Conservation (phyloP, 1,284 basidiomycete species). For the Naganishia sp. region DNA sequence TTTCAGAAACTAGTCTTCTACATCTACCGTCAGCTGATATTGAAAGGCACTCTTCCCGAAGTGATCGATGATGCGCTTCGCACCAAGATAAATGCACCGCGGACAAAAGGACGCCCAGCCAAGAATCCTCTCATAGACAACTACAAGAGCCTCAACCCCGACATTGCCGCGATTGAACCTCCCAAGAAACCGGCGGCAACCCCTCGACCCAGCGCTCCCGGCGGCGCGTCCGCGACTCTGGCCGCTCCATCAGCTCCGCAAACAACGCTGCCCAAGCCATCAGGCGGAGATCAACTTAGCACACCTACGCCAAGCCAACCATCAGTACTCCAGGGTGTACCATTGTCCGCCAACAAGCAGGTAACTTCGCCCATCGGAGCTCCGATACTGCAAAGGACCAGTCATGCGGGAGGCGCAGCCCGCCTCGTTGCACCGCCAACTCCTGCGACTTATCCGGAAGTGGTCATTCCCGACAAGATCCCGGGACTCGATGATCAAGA, state of each 20-base stretch:
- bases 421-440: constrained; percentile 27
- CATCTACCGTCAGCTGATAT: constrained; percentile 40
- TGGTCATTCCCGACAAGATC: constrained; percentile 16
- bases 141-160: constrained; percentile 23
- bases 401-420: constrained; percentile 6
- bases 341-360: neutral
- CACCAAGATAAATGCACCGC: constrained; percentile 17
- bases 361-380: neutral
- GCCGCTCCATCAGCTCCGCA: neutral
- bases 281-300: neutral
- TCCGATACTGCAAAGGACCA: neutral
- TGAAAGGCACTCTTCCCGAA: constrained; percentile 36
- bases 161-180: constrained; percentile 16
- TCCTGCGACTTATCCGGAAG: constrained; percentile 18
- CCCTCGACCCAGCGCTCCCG: too few species aligned
- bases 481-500: constrained; percentile 24
- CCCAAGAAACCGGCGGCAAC: neutral
- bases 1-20: constrained; percentile 40
- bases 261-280: too few species aligned
- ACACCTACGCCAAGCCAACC: neutral
- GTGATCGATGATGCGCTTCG: constrained; percentile 4
- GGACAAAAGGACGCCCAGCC: constrained; percentile 22
- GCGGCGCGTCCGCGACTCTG: neutral
- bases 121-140: constrained; percentile 24
- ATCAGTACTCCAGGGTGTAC: neutral